A percentile compares a stretch with the other conserved stretches of the same genome.
phyloP scores from a whole-genome alignment of 2,329 filamentous ascomycete genomes.

The Trichoderma aggressivum region DNA sequence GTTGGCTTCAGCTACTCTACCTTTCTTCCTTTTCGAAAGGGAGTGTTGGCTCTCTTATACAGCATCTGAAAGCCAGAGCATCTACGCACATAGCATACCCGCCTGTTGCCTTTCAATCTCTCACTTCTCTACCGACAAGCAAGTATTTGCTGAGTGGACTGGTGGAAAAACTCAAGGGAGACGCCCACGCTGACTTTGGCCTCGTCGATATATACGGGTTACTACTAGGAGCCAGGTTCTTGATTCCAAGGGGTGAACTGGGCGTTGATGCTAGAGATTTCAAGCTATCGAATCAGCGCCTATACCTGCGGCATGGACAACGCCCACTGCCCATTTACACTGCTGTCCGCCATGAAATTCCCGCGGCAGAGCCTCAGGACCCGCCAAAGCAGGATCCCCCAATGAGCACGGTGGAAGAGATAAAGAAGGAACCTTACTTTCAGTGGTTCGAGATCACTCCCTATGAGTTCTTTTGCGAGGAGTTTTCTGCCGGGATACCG shows the following conservation, averaged over 20 bases:
- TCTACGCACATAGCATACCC: constrained; percentile 91
- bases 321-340: constrained; percentile 94
- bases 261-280: constrained; percentile 74
- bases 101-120: constrained; percentile 72
- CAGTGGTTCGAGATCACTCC: constrained; percentile 97
- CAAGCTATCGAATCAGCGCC: constrained; percentile 84
- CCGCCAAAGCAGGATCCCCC: constrained; percentile 38
- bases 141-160: constrained; percentile 84
- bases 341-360: constrained; percentile 92
- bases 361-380: constrained; percentile 45
- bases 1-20: constrained; percentile 89
- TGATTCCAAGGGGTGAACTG: constrained; percentile 76
- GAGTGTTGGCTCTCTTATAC: constrained; percentile 66
- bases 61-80: constrained; percentile 82
- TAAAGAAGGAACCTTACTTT: constrained; percentile 77
- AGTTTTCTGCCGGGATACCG: constrained; percentile 85
- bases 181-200: constrained; percentile 68
- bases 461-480: constrained; percentile 94
- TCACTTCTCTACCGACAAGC: constrained; percentile 88
- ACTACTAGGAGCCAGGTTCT: constrained; percentile 74
- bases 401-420: constrained; percentile 41
- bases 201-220: constrained; percentile 92
- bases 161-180: constrained; percentile 87
- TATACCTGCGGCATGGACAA: constrained; percentile 71
- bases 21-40: constrained; percentile 67